Evolutionary conservation across 441 rosid genomes (phyloP), one percentile per base, ranked within the genome.

Genomic region (Cnidoscolus chayamansa): DNA sequence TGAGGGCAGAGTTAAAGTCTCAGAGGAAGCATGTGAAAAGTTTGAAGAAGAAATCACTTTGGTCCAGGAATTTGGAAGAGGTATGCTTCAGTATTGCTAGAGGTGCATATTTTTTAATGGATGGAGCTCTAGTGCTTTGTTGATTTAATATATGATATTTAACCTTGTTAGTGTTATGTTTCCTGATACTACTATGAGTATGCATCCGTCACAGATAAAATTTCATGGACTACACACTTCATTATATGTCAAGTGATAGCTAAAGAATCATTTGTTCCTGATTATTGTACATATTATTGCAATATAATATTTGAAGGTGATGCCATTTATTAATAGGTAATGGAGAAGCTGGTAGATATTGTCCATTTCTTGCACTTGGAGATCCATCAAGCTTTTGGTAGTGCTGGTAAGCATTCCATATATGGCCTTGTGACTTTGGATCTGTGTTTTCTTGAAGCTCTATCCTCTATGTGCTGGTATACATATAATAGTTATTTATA

Each of bases 61-160:
- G 99, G 99, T 91, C 98, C 77, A 86, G 79, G 84, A 93, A 89
- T 80, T 89, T 96, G 88, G 99, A 96, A 78, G 98, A 91, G 97
- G 99, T 96, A 86, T 16, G 65, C 59, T 31, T 54, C 19, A 45
- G 17, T 30, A 62, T 58, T 64, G 66, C 49, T 70, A 69, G 16
- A 19, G 25, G 31, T 20, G 51, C 48, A 13, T 53, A 16, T 56
- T 13, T 70, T 13, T 40, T 8, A 25, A 2, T 4, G 19, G 37
- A 56, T 31, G 60, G 12, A 37, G 37, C 30, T 53, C 5, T 61
- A n/a, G 35, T 43, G 37, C 30, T 53, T 2, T 61, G 12, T 35
- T 51, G 25, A 10, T 19, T 56, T 50, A 45, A 17, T 58, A 4
- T 45, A 40, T 11, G 35, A 19, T 49, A 54, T 32, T 37, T 37